Percentiles rank a stretch among this genome's conserved stretches.
These are phyloP conservation scores for Sporobolomyces roseus DNA, from an alignment of 768 basidiomycete species.

Conservation along the genomic window DNA sequence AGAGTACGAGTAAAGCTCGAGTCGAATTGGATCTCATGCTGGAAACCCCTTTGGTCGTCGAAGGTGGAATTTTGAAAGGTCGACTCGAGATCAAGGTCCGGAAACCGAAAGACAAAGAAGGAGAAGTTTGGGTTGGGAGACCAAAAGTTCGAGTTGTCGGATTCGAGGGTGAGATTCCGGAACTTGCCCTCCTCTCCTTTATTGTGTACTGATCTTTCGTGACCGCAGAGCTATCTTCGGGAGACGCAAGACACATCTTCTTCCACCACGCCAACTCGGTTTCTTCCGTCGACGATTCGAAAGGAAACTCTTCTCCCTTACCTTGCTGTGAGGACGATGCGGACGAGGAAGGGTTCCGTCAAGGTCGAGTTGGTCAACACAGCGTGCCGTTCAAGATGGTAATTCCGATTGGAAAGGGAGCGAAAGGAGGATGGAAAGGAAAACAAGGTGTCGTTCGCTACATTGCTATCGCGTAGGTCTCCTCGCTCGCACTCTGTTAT, in stretches of 20 bases:
- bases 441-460: constrained; percentile 69
- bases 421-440: constrained; percentile 58
- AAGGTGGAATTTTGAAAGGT: constrained; percentile 71
- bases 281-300: constrained; percentile 52
- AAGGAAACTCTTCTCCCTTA: constrained; percentile 50
- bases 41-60: constrained; percentile 69
- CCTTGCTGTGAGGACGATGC: constrained; percentile 42
- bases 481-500: not conserved
- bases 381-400: constrained; percentile 67
- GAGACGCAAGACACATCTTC: constrained; percentile 68
- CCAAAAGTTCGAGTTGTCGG: constrained; percentile 79
- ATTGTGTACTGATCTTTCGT: not conserved
- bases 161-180: constrained; percentile 62
- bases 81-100: constrained; percentile 64
- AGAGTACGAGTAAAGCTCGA: constrained; percentile 61
- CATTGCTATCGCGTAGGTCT: constrained; percentile 70
- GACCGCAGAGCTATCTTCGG: constrained; percentile 44
- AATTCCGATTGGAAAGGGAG: constrained; percentile 59
- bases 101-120: constrained; percentile 57
- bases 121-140: constrained; percentile 62
- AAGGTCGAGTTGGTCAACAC: constrained; percentile 65
- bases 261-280: constrained; percentile 67
- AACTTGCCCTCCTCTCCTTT: not conserved
- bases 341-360: constrained; percentile 63
- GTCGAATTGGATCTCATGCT: constrained; percentile 78